Evolutionary conservation across 83 land plant species (phyloP).

Genomic region (Picea engelmannii): DNA sequence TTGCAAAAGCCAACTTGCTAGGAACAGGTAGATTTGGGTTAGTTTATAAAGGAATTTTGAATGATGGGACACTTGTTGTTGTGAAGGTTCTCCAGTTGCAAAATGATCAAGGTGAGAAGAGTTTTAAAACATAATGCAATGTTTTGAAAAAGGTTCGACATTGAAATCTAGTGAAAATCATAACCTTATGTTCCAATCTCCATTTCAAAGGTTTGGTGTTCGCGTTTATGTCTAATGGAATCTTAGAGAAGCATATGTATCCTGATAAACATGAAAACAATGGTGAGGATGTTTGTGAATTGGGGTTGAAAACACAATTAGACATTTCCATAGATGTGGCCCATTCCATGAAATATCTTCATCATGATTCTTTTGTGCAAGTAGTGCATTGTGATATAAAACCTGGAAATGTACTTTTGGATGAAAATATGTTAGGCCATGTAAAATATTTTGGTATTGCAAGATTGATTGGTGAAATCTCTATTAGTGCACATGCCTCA

Average conservation of each 20-base stretch:
- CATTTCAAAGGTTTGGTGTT: conserved; percentile 24
- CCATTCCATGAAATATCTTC: conserved; percentile 21
- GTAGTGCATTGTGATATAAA: conserved; percentile 26
- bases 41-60: conserved; percentile 22
- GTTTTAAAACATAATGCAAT: conserved; percentile 27
- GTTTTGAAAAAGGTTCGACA: conserved; percentile 27
- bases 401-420: conserved; percentile 23
- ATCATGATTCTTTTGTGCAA: not conserved
- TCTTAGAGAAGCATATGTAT: conserved; percentile 25
- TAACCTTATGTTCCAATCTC: conserved; percentile 25
- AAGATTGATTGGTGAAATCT: not conserved
- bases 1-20: not conserved
- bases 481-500: not conserved
- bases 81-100: conserved; percentile 21
- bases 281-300: not conserved
- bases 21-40: conserved; percentile 19
- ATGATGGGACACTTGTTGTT: conserved; percentile 1
- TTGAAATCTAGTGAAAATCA: conserved; percentile 28
- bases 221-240: conserved; percentile 21
- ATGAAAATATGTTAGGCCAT: conserved; percentile 12
- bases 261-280: not conserved
- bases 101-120: not conserved
- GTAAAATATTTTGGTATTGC: conserved; percentile 14
- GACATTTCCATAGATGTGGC: conserved; percentile 22
- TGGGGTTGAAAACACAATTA: conserved; percentile 4